phyloP scores from a whole-genome alignment of 2,329 filamentous ascomycete genomes.

The Penicillium sclerotigenum region DNA sequence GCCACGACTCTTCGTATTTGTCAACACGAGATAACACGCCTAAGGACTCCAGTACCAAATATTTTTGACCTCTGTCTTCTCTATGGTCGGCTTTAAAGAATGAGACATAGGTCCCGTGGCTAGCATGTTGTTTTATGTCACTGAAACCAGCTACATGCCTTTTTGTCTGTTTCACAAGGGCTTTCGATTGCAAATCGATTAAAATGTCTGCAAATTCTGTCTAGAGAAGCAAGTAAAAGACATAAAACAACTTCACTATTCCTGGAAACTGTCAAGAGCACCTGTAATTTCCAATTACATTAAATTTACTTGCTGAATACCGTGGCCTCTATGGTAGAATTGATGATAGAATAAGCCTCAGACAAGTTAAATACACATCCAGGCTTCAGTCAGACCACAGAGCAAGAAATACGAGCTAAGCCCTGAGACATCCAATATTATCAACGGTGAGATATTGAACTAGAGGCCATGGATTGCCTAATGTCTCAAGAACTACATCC shows the following conservation, averaged over 20 bases:
- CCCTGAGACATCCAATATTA: neutral
- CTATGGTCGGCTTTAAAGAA: neutral
- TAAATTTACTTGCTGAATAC: neutral
- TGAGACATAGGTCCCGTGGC: neutral
- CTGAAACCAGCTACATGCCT: too few relatives aligned
- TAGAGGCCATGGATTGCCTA: neutral
- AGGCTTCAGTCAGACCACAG: neutral
- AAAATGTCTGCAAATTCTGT: too few relatives aligned
- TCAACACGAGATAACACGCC: neutral
- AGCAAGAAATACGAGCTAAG: neutral
- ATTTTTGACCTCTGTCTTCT: neutral
- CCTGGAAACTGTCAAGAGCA: neutral
- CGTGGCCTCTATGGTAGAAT: too few relatives aligned
- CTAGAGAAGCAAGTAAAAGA: too few relatives aligned
- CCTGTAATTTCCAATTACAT: neutral
- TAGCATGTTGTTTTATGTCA: neutral
- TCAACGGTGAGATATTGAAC: too few relatives aligned
- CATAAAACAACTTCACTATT: neutral
- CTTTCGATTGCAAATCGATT: neutral
- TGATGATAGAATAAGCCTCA: too few relatives aligned
- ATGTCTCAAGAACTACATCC: neutral
- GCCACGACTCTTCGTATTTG: neutral
- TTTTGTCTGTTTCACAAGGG: neutral
- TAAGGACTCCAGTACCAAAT: neutral
- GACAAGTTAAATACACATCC: too few relatives aligned